Evolutionary conservation across 805 yeast genomes (phyloP), one percentile per base, ranked within the genome.

Genomic region (Komagataella ulmi): DNA sequence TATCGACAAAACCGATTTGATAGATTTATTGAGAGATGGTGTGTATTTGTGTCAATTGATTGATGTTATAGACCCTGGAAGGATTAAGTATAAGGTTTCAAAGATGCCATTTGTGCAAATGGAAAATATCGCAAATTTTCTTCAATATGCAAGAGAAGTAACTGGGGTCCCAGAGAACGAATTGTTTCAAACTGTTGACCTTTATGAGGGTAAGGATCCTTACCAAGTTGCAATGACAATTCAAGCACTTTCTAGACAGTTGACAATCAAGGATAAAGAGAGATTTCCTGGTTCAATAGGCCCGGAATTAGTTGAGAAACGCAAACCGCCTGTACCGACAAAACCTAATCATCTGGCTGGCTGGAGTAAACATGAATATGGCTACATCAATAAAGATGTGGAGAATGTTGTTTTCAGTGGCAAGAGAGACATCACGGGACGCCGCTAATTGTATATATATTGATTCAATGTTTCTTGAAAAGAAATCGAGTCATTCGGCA

Each of bases 131-230:
- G 79, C 88, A 49, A 77, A 78, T 56, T 88, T 88, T 59, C 67
- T 88, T 44, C 66, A 72, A 5, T 79, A 82, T 51, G 80, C 88
- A 49, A 77, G 81, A 55, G 51, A 61, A 3, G 40, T 30, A 5
- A 70, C 80, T 50, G 91, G 91, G 2, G 81, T 88, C 2, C 87
- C 89, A 5, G 84, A 85, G 56, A 89, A 85, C 61, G 96, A 88
- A 62, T 66, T 85, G 49, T 88, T 88, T 62, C 89, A 84, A 57
- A 88, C 95, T 0, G 68, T 76, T 6, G 96, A 88, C 62, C 69
- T 88, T 53, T 88, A 70, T 57, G 96, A 88, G 61, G 65, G 68
- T 24, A 75, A 78, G 57, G 95, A 88, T 61, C 88, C 91, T 0
- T 84, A 87, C 49, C 87, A 84, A 56, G 88, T 88, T 1, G 66